Conservation (phyloP, 2,329 filamentous ascomycete species). For the Cyphellophora europaea region DNA sequence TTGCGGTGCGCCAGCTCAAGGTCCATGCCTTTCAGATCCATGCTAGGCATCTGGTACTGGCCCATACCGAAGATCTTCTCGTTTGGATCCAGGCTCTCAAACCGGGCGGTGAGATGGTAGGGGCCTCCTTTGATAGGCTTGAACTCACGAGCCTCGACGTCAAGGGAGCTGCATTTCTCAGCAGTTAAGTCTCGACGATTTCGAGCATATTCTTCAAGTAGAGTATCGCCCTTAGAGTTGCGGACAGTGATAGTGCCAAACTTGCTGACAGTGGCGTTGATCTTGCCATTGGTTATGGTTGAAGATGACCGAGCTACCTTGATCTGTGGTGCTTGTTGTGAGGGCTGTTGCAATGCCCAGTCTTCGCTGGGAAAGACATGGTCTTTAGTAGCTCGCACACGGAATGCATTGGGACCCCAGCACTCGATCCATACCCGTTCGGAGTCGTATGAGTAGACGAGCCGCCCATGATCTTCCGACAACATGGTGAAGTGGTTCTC, state of each 20-base stretch:
- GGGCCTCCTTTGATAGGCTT: conserved; percentile 41
- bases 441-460: too few species aligned
- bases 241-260: conserved; percentile 43
- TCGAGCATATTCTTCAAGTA: conserved; percentile 47
- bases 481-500: too few species aligned
- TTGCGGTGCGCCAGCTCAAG: conserved; percentile 58
- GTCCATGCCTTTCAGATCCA: conserved; percentile 55
- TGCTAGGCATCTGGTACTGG: conserved; percentile 55
- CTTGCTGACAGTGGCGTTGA: conserved; percentile 37
- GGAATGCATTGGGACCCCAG: conserved; percentile 30
- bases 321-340: conserved; percentile 6
- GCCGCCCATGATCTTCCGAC: too few species aligned
- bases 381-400: conserved; percentile 28
- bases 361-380: conserved; percentile 26
- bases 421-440: too few species aligned
- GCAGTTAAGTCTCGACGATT: conserved; percentile 42
- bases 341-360: conserved; percentile 23
- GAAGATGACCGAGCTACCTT: conserved; percentile 7
- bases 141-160: conserved; percentile 50
- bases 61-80: conserved; percentile 63
- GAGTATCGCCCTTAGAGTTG: conserved; percentile 30
- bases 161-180: conserved; percentile 50
- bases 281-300: conserved; percentile 33
- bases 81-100: conserved; percentile 45
- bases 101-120: conserved; percentile 49